These are phyloP conservation scores for Volvariella surrecta DNA, from an alignment of 1,284 basidiomycete species.

Conservation along the genomic window DNA sequence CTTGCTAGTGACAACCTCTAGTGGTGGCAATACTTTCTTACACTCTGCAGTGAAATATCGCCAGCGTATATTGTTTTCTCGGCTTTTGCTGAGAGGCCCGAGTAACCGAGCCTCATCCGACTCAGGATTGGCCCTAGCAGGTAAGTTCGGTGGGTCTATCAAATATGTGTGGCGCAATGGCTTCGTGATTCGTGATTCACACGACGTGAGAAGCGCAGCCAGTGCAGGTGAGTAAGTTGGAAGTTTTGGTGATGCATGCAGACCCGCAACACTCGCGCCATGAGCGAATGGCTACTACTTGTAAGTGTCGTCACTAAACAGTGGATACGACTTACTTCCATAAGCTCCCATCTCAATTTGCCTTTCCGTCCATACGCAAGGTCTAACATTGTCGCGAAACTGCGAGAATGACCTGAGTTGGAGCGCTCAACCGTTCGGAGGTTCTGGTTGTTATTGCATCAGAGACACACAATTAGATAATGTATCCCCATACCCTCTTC, in stretches of 20 bases:
- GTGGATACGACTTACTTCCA: slow-evolving; percentile 36
- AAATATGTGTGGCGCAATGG: slow-evolving; percentile 32
- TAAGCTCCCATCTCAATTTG: slow-evolving; percentile 55
- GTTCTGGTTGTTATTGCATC: slow-evolving; percentile 35
- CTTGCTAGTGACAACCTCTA: slow-evolving; percentile 33
- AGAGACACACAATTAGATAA: slow-evolving; percentile 2
- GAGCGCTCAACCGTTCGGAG: slow-evolving; percentile 47
- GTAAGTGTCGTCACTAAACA: neutral
- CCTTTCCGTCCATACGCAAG: slow-evolving; percentile 77
- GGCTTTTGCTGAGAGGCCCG: slow-evolving; percentile 60
- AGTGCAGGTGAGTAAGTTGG: slow-evolving; percentile 50
- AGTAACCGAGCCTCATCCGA: slow-evolving; percentile 53
- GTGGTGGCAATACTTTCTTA: slow-evolving; percentile 48
- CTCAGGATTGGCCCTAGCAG: slow-evolving; percentile 42
- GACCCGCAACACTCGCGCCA: slow-evolving; percentile 30
- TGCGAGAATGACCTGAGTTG: slow-evolving; percentile 39
- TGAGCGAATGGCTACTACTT: slow-evolving; percentile 42
- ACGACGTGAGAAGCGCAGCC: slow-evolving; percentile 47
- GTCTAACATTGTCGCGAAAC: slow-evolving; percentile 57
- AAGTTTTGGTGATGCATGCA: slow-evolving; percentile 18
- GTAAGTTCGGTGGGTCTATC: slow-evolving; percentile 43
- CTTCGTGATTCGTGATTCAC: slow-evolving; percentile 37
- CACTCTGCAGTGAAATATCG: slow-evolving; percentile 50
- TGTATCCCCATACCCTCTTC: slow-evolving; percentile 31
- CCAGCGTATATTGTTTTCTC: slow-evolving; percentile 66